Percentiles rank a stretch among this genome's conserved stretches.
These are phyloP conservation scores for Fusarium kyushuense DNA, from an alignment of 2,329 filamentous ascomycete species.

Conservation along the genomic window DNA sequence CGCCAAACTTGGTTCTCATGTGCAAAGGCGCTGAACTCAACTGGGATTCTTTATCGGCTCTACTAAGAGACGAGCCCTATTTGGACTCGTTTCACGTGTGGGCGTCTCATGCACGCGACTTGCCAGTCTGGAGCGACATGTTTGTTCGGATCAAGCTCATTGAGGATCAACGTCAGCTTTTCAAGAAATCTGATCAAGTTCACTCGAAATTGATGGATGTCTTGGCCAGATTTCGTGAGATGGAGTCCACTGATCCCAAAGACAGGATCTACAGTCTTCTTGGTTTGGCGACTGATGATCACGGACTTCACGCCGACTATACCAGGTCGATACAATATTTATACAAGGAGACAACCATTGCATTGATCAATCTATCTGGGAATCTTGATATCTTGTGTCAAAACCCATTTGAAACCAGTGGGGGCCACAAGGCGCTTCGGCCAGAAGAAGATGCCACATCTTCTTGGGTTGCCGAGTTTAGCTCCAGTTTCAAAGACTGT, in stretches of 20 bases:
- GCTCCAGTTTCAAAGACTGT: not conserved
- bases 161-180: constrained; percentile 13
- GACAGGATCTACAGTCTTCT: constrained; percentile 25
- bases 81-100: constrained; percentile 24
- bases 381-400: constrained; percentile 34
- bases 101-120: not conserved
- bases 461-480: constrained; percentile 27
- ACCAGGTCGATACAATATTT: not conserved
- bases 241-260: constrained; percentile 12
- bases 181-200: fast-evolving
- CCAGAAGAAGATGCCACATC: not conserved
- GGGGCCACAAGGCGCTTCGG: not conserved
- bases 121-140: not conserved
- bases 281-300: constrained; percentile 15
- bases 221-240: not conserved
- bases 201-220: constrained; percentile 17
- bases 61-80: constrained; percentile 29
- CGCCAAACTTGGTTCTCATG: constrained; percentile 2
- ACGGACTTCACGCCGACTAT: constrained; percentile 23
- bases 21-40: constrained; percentile 2
- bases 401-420: constrained; percentile 10
- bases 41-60: constrained; percentile 5
- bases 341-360: not conserved
- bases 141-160: constrained; percentile 17
- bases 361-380: constrained; percentile 11